phyloP scores from a whole-genome alignment of 1,139 yeast species.

The Yamadazyma oceani region DNA sequence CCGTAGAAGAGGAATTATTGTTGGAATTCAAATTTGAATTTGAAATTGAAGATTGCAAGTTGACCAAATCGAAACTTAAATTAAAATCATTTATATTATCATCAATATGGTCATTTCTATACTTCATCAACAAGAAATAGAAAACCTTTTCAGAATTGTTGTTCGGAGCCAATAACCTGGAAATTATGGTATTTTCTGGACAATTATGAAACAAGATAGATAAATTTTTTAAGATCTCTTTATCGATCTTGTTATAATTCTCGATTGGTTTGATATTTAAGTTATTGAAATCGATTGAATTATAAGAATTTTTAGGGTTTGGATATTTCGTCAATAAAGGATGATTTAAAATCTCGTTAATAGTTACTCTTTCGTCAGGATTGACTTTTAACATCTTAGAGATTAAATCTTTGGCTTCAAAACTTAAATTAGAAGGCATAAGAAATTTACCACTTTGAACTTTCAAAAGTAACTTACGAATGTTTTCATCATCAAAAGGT shows the following conservation, averaged over 20 bases:
- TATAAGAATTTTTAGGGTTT: constrained; percentile 24
- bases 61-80: constrained; percentile 2
- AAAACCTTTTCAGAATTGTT: constrained; percentile 83
- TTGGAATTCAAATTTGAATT: constrained; percentile 10
- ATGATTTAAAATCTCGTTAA: constrained; percentile 70
- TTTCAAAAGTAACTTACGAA: constrained; percentile 77
- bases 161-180: constrained; percentile 56
- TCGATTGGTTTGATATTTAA: constrained; percentile 49
- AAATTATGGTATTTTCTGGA: constrained; percentile 56
- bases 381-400: constrained; percentile 77
- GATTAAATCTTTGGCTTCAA: constrained; percentile 86
- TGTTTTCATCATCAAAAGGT: constrained; percentile 96
- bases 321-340: constrained; percentile 81
- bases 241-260: constrained; percentile 63
- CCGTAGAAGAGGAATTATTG: constrained; percentile 31
- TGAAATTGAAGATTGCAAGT: constrained; percentile 23
- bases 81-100: constrained; percentile 22
- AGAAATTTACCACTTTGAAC: constrained; percentile 87
- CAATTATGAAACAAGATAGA: constrained; percentile 93
- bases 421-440: constrained; percentile 77
- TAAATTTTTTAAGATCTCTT: constrained; percentile 78
- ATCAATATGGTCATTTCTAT: constrained; percentile 70
- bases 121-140: constrained; percentile 77
- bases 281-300: constrained; percentile 24
- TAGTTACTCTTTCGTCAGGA: constrained; percentile 75